phyloP scores from a whole-genome alignment of 768 basidiomycete species.

The Leccinum barrowsii region DNA sequence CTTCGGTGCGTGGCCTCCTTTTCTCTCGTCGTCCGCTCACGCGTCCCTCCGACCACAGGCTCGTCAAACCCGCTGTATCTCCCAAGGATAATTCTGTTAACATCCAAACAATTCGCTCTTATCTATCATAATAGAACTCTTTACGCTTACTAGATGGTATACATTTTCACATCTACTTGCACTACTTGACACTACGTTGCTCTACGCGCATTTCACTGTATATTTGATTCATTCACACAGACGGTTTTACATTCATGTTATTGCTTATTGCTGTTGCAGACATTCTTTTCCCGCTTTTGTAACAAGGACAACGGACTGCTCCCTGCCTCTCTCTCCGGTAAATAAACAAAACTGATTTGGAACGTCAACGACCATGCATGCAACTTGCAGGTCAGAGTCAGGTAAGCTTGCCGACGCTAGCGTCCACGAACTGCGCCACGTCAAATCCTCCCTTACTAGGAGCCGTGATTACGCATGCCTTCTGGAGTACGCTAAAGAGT shows the following conservation, averaged over 20 bases:
- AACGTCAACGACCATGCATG: not conserved
- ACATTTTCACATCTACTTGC: conserved; percentile 5
- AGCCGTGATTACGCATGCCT: conserved; percentile 64
- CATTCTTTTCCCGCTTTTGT: conserved; percentile 1
- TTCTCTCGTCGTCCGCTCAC: not conserved
- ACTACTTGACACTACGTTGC: conserved; percentile 1
- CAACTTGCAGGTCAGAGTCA: conserved; percentile 23
- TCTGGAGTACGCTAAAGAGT: conserved; percentile 67
- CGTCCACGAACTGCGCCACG: conserved; percentile 54
- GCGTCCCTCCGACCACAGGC: conserved; percentile 7
- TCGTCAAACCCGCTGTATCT: conserved; percentile 21
- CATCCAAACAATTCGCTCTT: conserved; percentile 19
- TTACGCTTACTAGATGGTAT: conserved; percentile 14
- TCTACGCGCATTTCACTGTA: conserved; percentile 15
- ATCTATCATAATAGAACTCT: conserved; percentile 21
- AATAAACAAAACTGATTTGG: not conserved
- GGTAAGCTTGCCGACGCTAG: conserved; percentile 47
- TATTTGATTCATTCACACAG: not conserved
- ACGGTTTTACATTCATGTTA: conserved; percentile 6
- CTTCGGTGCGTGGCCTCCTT: conserved; percentile 46
- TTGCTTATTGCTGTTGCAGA: conserved; percentile 17
- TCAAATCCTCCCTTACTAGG: conserved; percentile 52
- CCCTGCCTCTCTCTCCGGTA: not conserved
- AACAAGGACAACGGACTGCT: not conserved
- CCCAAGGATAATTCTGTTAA: conserved; percentile 22